Percentiles rank a stretch among this genome's conserved stretches.
phyloP scores from a whole-genome alignment of 108 stramenopile genomes.

The Phaeodactylum tricornutum region DNA sequence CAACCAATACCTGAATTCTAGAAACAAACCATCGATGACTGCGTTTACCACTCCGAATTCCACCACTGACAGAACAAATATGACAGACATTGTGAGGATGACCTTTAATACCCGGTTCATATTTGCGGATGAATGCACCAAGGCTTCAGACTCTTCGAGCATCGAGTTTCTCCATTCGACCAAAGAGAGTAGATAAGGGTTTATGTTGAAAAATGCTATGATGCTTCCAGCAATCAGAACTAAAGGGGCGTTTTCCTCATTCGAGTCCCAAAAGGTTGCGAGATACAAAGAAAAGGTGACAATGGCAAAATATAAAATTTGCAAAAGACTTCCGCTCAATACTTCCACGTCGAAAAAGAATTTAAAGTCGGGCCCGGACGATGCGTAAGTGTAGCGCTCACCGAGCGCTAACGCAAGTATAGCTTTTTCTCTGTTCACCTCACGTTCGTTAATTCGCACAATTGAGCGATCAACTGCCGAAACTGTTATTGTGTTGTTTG shows the following conservation, averaged over 20 bases:
- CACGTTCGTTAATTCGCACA: constrained; percentile 41
- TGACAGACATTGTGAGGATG: constrained; percentile 19
- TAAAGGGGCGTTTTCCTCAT: constrained; percentile 26
- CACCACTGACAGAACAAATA: constrained; percentile 22
- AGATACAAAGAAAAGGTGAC: constrained; percentile 37
- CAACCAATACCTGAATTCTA: constrained; percentile 18
- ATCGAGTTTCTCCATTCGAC: constrained; percentile 50
- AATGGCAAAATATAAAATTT: constrained; percentile 32
- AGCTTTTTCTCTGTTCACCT: constrained; percentile 28
- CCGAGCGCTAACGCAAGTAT: constrained; percentile 36
- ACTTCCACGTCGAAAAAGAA: constrained; percentile 59
- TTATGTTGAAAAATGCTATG: constrained; percentile 38
- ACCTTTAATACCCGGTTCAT: constrained; percentile 47
- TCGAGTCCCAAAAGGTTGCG: constrained; percentile 40
- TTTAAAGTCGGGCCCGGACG: constrained; percentile 25
- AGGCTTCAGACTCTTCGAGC: constrained; percentile 56
- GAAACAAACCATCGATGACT: constrained; percentile 25
- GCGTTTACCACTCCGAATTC: constrained; percentile 27
- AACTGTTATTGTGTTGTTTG: constrained; percentile 56
- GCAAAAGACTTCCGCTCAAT: constrained; percentile 25
- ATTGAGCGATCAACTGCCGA: constrained; percentile 47
- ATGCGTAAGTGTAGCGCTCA: constrained; percentile 21
- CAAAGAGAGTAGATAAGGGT: constrained; percentile 48
- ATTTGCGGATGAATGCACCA: constrained; percentile 39
- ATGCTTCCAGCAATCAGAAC: constrained; percentile 39